phyloP scores from a whole-genome alignment of 371 early-diverging fungal species.

The Mucor circinelloides region DNA sequence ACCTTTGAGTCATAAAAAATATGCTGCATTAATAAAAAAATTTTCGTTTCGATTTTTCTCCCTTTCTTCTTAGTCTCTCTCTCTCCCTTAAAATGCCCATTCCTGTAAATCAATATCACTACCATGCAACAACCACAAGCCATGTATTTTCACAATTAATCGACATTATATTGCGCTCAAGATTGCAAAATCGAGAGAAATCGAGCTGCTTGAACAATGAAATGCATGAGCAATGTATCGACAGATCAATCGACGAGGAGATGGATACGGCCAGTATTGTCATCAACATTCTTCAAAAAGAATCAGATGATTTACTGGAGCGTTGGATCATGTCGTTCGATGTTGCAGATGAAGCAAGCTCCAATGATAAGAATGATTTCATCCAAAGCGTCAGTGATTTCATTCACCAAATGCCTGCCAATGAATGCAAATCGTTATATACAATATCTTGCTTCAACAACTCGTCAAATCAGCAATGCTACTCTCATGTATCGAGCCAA shows the following conservation, averaged over 20 bases:
- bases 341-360: not conserved
- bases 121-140: not conserved
- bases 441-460: slow-evolving; percentile 19
- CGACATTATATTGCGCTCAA: not conserved
- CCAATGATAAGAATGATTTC: not conserved
- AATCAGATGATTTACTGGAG: slow-evolving; percentile 11
- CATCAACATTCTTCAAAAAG: slow-evolving; percentile 21
- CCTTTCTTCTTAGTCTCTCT: slow-evolving; percentile 1
- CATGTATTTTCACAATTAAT: not conserved
- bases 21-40: slow-evolving; percentile 2
- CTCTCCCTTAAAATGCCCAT: slow-evolving; percentile 6
- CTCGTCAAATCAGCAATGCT: slow-evolving; percentile 35
- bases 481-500: slow-evolving; percentile 24
- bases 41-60: not conserved
- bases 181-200: not conserved
- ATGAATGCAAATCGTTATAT: not conserved
- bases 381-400: not conserved
- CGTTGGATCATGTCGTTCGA: slow-evolving; percentile 19
- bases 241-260: not conserved
- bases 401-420: not conserved
- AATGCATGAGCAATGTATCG: not conserved
- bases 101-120: slow-evolving; percentile 8
- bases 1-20: not conserved
- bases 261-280: slow-evolving; percentile 1
- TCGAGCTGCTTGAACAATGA: not conserved